Conservation (phyloP, 164 flowering plant species). For the Magnolia kwangsiensis region DNA sequence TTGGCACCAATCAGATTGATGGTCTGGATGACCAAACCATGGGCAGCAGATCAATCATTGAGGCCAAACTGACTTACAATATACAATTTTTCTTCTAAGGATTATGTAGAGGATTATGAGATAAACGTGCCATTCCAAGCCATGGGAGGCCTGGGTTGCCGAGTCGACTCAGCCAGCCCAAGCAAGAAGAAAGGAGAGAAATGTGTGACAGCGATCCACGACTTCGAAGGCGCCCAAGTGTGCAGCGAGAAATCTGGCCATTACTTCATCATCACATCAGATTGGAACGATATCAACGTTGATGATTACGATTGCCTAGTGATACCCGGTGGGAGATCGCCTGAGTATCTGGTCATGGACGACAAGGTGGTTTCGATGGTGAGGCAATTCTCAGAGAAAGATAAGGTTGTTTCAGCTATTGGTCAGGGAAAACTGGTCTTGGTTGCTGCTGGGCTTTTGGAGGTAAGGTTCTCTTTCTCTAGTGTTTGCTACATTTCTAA, state of each 20-base stretch:
- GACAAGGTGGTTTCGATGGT: constrained; percentile 30
- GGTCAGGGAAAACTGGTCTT: constrained; percentile 30
- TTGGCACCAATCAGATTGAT: too few relatives aligned
- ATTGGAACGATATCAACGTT: constrained; percentile 17
- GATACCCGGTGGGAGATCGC: constrained; percentile 35
- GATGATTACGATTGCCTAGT: constrained; percentile 31
- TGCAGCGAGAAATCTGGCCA: constrained; percentile 32
- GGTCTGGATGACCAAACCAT: too few relatives aligned
- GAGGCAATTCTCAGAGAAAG: constrained; percentile 24
- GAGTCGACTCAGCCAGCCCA: constrained; percentile 23
- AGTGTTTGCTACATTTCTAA: not conserved
- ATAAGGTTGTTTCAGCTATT: constrained; percentile 23
- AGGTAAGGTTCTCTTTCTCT: constrained; percentile 8
- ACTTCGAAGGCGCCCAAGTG: constrained; percentile 23
- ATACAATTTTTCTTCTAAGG: constrained; percentile 14
- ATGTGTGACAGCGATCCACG: constrained; percentile 27
- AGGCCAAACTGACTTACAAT: not conserved
- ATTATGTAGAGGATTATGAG: constrained; percentile 33
- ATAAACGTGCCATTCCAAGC: constrained; percentile 31
- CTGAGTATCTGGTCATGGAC: constrained; percentile 30
- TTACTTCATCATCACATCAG: constrained; percentile 20
- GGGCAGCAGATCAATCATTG: not conserved
- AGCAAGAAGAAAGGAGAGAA: constrained; percentile 27
- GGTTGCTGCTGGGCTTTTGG: constrained; percentile 32
- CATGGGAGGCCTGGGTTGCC: constrained; percentile 28